A percentile compares a stretch with the other conserved stretches of the same genome.
Evolutionary conservation across 305 asterid genomes (phyloP).

Genomic region (Ruellia speciosa): DNA sequence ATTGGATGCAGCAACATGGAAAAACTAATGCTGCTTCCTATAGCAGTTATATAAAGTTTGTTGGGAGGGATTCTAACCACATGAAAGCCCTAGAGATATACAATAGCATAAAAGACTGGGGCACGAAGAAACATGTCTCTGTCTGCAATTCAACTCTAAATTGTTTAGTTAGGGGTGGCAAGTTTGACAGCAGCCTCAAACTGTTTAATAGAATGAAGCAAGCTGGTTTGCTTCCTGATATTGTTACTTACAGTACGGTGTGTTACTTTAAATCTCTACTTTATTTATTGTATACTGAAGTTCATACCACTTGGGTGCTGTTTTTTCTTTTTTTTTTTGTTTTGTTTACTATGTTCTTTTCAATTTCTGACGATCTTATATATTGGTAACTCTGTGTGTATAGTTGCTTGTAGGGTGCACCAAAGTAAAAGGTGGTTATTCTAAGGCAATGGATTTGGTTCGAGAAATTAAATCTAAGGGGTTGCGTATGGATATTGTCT

Average conservation of each 20-base stretch:
- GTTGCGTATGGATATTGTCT: slow-evolving; percentile 67
- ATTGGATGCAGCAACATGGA: slow-evolving; percentile 79
- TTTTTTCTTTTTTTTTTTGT: background rate
- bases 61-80: slow-evolving; percentile 58
- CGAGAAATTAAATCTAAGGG: slow-evolving; percentile 59
- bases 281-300: background rate
- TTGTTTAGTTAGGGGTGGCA: slow-evolving; percentile 64
- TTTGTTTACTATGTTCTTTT: background rate
- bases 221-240: slow-evolving; percentile 80
- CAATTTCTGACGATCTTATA: background rate
- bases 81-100: slow-evolving; percentile 59
- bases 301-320: background rate
- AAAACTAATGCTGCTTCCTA: slow-evolving; percentile 76
- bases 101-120: slow-evolving; percentile 57
- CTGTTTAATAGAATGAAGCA: slow-evolving; percentile 78
- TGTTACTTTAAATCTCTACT: slow-evolving; percentile 26
- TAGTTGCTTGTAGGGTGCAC: slow-evolving; percentile 85
- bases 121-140: slow-evolving; percentile 53
- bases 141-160: slow-evolving; percentile 76
- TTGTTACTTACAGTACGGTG: slow-evolving; percentile 87
- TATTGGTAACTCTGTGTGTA: slow-evolving; percentile 14
- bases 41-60: slow-evolving; percentile 74
- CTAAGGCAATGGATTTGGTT: slow-evolving; percentile 72
- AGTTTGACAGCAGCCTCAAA: slow-evolving; percentile 61
- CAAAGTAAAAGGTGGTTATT: slow-evolving; percentile 62